Percentiles rank a stretch among this genome's conserved stretches.
These are phyloP conservation scores for Colletotrichum coccodes DNA, from an alignment of 2,329 filamentous ascomycete species.

Conservation along the genomic window DNA sequence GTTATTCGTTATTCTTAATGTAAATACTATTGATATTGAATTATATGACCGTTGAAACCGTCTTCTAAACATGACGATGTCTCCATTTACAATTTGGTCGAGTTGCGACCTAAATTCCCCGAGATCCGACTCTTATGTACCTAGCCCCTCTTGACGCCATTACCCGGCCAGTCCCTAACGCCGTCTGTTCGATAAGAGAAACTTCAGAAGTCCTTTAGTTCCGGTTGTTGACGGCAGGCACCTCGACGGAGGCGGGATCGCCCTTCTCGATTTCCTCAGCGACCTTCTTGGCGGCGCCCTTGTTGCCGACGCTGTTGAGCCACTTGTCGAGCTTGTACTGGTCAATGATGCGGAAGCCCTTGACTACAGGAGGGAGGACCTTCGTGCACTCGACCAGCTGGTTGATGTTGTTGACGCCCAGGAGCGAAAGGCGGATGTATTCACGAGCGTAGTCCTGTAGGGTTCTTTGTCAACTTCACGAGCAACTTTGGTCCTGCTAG, in stretches of 20 bases:
- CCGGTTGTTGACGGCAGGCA: slow-evolving; percentile 21
- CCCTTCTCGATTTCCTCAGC: slow-evolving; percentile 28
- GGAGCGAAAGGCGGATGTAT: slow-evolving; percentile 64
- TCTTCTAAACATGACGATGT: neutral
- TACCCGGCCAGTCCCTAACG: neutral
- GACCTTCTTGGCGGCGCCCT: slow-evolving; percentile 31
- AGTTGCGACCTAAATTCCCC: no score
- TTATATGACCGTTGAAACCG: neutral
- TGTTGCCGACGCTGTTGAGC: slow-evolving; percentile 33
- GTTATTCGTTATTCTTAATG: no score
- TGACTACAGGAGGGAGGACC: slow-evolving; percentile 51
- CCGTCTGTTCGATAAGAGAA: neutral
- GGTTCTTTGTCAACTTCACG: neutral
- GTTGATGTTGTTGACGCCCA: slow-evolving; percentile 69
- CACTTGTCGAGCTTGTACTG: slow-evolving; percentile 34
- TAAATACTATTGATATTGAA: neutral
- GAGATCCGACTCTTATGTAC: neutral
- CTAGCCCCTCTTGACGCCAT: no score
- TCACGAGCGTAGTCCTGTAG: slow-evolving; percentile 59
- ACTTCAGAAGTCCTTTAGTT: neutral
- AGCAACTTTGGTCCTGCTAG: neutral
- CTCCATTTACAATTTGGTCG: neutral
- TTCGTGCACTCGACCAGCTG: slow-evolving; percentile 64
- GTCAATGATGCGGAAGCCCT: slow-evolving; percentile 23
- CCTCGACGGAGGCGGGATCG: slow-evolving; percentile 13